Evolutionary conservation across 2,329 filamentous ascomycete species (phyloP), one percentile per base, ranked within the genome.

Genomic region (Alternaria longipes): DNA sequence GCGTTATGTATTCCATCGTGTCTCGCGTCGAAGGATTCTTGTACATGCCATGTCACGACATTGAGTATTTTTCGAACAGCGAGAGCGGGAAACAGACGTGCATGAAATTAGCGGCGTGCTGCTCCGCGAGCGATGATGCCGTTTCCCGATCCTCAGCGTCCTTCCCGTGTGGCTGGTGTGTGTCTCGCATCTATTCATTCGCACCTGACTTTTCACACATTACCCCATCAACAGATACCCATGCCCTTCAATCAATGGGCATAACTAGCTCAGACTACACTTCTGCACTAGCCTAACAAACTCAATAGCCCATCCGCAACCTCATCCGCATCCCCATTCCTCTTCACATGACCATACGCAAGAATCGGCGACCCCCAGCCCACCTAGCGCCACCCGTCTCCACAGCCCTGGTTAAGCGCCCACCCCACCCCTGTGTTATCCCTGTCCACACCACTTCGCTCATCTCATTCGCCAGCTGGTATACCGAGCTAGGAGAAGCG

Each of bases 401-500:
- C 56, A 59, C 51, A 59, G 42, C 44, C 46, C 46, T 56, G 58
- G 54, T 57, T 67, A 68, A 63, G 64, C 66, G 62, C 64, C 64
- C 56, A 45, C 46, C 36, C 44, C 46, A 64, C 52, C 66, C 63
- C 58, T 59, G 52, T 51, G 50, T 58, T 59, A 52, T 60, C 59
- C 57, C 51, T 53, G 36, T 42, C 47, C 47, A 6, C 40, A 14
- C 24, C 11, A 30, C 14, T 46, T 54, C 44, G 5, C 40, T 11
- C 20, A 5, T 34, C n/a, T 70, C 56, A 74, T 73, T 73, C 63
- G 72, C 49, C 56, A 44, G 7, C 32, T 50, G 46, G 18, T 36
- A 47, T 20, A 28, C 30, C 22, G 14, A 41, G 42, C 46, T 50
- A 56, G 47, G 38, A 49, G 49, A 32, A 54, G 66, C 66, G 71